Percentiles rank a stretch among this genome's conserved stretches.
phyloP scores from a whole-genome alignment of 805 yeast species.

The Ogataea thermomethanolica region DNA sequence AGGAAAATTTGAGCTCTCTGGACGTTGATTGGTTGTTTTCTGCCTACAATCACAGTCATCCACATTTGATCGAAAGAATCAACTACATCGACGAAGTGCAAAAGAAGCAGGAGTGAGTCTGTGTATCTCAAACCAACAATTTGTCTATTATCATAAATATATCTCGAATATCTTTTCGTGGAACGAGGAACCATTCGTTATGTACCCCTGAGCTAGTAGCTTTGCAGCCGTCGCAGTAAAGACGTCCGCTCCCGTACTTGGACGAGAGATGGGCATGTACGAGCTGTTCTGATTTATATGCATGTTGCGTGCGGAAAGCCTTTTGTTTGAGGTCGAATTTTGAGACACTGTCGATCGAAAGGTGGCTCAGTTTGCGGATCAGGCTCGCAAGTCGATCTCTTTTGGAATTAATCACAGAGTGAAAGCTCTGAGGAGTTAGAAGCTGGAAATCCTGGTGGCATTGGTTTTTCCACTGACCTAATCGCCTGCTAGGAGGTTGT shows the following conservation, averaged over 20 bases:
- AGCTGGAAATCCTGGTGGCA: slow-evolving; percentile 46
- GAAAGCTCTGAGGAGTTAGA: slow-evolving; percentile 33
- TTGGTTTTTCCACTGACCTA: slow-evolving; percentile 50
- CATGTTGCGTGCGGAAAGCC: slow-evolving; percentile 37
- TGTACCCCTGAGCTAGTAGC: slow-evolving; percentile 31
- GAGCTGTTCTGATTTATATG: slow-evolving; percentile 37
- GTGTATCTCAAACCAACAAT: slow-evolving; percentile 4
- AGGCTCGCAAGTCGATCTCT: slow-evolving; percentile 16
- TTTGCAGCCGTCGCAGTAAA: slow-evolving; percentile 47
- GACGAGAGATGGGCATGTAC: slow-evolving; percentile 39
- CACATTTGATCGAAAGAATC: slow-evolving; percentile 86
- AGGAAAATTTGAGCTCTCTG: slow-evolving; percentile 79
- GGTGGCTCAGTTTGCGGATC: slow-evolving; percentile 8
- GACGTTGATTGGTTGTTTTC: slow-evolving; percentile 89
- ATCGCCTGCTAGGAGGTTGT: slow-evolving; percentile 38
- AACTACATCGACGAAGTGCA: slow-evolving; percentile 52
- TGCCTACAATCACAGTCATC: slow-evolving; percentile 87
- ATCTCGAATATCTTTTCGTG: slow-evolving; percentile 35
- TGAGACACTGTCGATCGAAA: slow-evolving; percentile 8
- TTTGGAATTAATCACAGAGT: slow-evolving; percentile 18
- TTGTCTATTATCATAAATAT: slow-evolving; percentile 36
- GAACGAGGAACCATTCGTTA: slow-evolving; percentile 56
- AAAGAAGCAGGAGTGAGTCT: slow-evolving; percentile 19
- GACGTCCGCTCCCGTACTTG: slow-evolving; percentile 45
- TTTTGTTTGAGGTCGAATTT: slow-evolving; percentile 24